These are phyloP conservation scores for Westerdykella sp. DNA, from an alignment of 2,329 filamentous ascomycete species.

Conservation along the genomic window DNA sequence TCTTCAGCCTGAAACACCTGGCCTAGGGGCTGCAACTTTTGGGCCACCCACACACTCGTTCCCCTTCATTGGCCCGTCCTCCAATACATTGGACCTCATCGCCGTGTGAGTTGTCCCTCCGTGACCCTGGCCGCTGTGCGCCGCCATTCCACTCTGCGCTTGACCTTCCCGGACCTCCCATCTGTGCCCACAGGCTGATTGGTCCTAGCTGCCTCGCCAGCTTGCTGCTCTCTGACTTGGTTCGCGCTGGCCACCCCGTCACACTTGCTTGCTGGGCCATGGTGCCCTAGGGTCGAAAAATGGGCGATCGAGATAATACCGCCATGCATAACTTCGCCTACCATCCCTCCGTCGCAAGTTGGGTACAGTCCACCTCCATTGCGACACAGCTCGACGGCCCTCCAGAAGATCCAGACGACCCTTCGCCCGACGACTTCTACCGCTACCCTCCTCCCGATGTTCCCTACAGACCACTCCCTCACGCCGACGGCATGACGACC, in stretches of 20 bases:
- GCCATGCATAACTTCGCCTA: constrained; percentile 27
- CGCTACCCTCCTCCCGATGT: not conserved
- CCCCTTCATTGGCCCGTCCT: constrained; percentile 17
- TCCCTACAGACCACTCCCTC: not conserved
- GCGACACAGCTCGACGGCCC: constrained; percentile 17
- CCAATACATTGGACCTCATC: constrained; percentile 13
- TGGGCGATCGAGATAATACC: constrained; percentile 26
- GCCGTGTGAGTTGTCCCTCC: constrained; percentile 26
- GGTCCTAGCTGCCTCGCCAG: constrained; percentile 11
- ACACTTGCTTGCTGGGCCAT: constrained; percentile 21
- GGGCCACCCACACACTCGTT: constrained; percentile 8
- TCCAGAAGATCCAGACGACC: constrained; percentile 7
- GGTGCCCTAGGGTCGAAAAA: constrained; percentile 21
- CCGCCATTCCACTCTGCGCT: constrained; percentile 18
- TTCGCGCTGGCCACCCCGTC: constrained; percentile 17
- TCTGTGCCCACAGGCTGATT: constrained; percentile 21
- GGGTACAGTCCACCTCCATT: constrained; percentile 32
- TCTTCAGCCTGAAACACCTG: constrained; percentile 21
- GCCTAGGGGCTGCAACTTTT: constrained; percentile 10
- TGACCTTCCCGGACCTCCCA: constrained; percentile 6
- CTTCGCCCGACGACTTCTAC: constrained; percentile 4
- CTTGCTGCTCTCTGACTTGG: constrained; percentile 16
- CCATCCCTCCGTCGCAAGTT: constrained; percentile 26
- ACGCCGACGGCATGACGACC: not conserved
- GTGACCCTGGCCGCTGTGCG: constrained; percentile 21